Base-by-base conservation (phyloP, 192 early-diverging fungal genomes). In the Entomortierella beljakovae region DNA sequence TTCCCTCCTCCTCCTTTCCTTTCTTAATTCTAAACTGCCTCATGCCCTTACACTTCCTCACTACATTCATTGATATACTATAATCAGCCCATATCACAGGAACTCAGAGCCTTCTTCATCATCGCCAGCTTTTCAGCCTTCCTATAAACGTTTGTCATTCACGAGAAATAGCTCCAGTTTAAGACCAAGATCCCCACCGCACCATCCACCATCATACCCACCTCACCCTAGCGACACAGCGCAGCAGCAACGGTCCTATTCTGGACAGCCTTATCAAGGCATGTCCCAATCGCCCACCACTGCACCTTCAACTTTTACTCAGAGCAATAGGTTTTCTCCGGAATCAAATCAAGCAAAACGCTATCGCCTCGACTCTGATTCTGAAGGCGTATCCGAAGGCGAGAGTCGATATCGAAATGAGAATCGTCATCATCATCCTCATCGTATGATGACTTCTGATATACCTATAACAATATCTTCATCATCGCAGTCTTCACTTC, bases 351-450 rank as follows among this genome's bases (percentile, higher is more conserved):
- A 61, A 38, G 13, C 34, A 13, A 59, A 61, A 48, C 51, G 58
- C 1, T 51, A 52, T 46, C 57, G 35, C 29, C 3, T 52, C 57
- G 62, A 71, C 1, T 71, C 70, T n/a, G 70, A 71, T 46, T 71
- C 70, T 13, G 70, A 71, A 10, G 61, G 38, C 6, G 35, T 57
- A 20, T 71, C 70, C 13, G 70, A 71, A 29, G 42, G 43, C 13
- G 70, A 71, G 13, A 29, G 42, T 31, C 25, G 51, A 8, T 32
- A 71, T 37, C 42, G 52, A 8, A 20, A 63, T 16, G 40, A 11
- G 2, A 23, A 48, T 25, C 6, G 11, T 13, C 37, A 40, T 40
- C 37, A 40, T 9, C 37, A 40, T 40, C 6, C 6, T 40, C 37
- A n/a, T n/a, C n/a, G n/a, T n/a, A n/a, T n/a, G n/a, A n/a, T n/a